These are phyloP conservation scores for Boletus pseudopeckii DNA, from an alignment of 768 basidiomycete species.

Conservation along the genomic window DNA sequence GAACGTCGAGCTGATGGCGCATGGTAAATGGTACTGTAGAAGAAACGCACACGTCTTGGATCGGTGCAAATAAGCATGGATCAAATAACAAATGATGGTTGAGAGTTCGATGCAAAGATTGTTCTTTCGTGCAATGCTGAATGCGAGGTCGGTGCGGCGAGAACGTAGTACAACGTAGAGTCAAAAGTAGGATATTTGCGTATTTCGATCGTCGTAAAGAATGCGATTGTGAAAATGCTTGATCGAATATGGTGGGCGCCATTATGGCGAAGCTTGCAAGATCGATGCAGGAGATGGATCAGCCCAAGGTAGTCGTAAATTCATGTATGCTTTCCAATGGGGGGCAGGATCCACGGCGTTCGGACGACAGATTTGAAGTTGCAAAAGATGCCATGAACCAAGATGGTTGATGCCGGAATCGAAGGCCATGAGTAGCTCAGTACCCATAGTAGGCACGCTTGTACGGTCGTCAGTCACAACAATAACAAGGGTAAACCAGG, in stretches of 20 bases:
- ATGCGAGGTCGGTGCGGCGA: conserved; percentile 18
- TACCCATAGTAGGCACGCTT: conserved; percentile 67
- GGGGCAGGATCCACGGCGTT: conserved; percentile 12
- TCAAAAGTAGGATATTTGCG: conserved; percentile 26
- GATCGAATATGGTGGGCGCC: conserved; percentile 20
- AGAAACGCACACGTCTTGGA: conserved; percentile 30
- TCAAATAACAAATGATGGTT: conserved; percentile 28
- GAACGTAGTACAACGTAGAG: conserved; percentile 17
- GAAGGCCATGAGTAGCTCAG: conserved; percentile 25
- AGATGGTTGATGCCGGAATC: conserved; percentile 23
- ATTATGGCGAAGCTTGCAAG: conserved; percentile 24
- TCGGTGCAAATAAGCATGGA: conserved; percentile 34
- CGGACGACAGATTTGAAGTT: conserved; percentile 19
- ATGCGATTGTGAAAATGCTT: conserved; percentile 25
- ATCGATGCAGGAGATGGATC: conserved; percentile 31
- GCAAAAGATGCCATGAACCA: conserved; percentile 28
- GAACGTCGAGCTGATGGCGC: conserved; percentile 24
- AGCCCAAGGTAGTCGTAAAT: conserved; percentile 21
- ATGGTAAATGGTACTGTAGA: conserved; percentile 27
- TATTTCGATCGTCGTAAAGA: conserved; percentile 20
- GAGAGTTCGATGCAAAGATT: conserved; percentile 36
- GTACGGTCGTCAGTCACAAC: conserved; percentile 14
- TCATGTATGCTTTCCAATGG: conserved; percentile 24
- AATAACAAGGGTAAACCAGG: not conserved
- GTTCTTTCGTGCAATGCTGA: conserved; percentile 25